phyloP scores from a whole-genome alignment of 306 rosid species.

The Mucuna pruriens region DNA sequence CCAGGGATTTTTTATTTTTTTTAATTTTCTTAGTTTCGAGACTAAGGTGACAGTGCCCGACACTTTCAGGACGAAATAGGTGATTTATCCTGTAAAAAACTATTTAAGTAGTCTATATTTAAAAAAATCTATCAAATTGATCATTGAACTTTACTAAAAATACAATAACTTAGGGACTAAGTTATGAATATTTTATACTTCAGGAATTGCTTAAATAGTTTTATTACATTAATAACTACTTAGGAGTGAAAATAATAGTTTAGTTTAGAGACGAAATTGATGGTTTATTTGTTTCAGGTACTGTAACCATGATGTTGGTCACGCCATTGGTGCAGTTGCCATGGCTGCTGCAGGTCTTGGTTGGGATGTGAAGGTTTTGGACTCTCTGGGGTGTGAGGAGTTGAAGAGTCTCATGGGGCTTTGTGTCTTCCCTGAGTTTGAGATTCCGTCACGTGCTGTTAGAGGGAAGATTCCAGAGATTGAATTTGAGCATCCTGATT shows the following conservation, averaged over 20 bases:
- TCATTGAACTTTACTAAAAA: too few species aligned
- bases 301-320: slow-evolving; percentile 92
- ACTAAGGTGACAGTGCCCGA: too few species aligned
- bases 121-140: too few species aligned
- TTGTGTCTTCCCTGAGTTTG: slow-evolving; percentile 58
- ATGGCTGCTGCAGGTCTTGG: slow-evolving; percentile 86
- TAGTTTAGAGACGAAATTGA: not conserved
- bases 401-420: slow-evolving; percentile 85
- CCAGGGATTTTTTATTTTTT: too few species aligned
- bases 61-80: too few species aligned
- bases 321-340: slow-evolving; percentile 85
- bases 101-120: too few species aligned
- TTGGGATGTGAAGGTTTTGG: slow-evolving; percentile 90
- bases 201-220: not conserved
- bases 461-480: slow-evolving; percentile 77
- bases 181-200: not conserved
- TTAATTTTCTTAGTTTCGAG: too few species aligned
- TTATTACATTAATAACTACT: not conserved
- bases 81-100: too few species aligned
- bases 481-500: slow-evolving; percentile 97
- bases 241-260: not conserved
- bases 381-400: slow-evolving; percentile 73
- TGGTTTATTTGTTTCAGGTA: slow-evolving; percentile 56
- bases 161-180: not conserved
- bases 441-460: slow-evolving; percentile 64